Conservation (phyloP, 1,284 basidiomycete genomes). For the Moniliella sp. region DNA sequence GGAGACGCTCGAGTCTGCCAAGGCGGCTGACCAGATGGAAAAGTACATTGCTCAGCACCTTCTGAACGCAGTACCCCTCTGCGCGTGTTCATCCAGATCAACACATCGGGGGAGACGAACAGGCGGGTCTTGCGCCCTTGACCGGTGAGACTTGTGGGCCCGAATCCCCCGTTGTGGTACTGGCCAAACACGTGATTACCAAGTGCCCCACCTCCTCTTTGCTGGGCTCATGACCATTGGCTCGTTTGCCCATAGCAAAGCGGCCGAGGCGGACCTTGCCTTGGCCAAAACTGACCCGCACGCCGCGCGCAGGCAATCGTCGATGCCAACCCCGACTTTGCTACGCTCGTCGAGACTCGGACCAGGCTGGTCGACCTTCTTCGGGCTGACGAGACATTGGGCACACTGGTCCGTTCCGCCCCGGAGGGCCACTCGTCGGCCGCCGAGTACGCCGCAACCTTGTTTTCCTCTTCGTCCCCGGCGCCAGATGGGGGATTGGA, state of each 20-base stretch:
- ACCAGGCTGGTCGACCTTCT: conserved; percentile 40
- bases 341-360: conserved; percentile 46
- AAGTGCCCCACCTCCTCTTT: conserved; percentile 52
- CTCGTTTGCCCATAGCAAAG: conserved; percentile 37
- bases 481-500: conserved; percentile 49
- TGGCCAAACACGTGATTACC: conserved; percentile 52
- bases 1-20: conserved; percentile 70
- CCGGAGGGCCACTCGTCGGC: conserved; percentile 12
- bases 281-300: conserved; percentile 37
- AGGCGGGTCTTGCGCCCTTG: conserved; percentile 60
- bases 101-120: conserved; percentile 71
- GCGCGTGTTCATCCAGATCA: conserved; percentile 69
- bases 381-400: conserved; percentile 1
- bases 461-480: too few species aligned
- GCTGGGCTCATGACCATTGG: conserved; percentile 93
- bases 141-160: conserved; percentile 9
- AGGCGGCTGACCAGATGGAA: conserved; percentile 63
- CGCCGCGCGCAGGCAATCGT: conserved; percentile 41
- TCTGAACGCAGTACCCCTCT: conserved; percentile 38
- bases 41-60: conserved; percentile 46
- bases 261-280: too few species aligned
- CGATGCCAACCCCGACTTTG: conserved; percentile 64
- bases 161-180: conserved; percentile 41
- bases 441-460: conserved; percentile 38
- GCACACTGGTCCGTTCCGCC: conserved; percentile 6